Base-by-base conservation (phyloP, 2,329 filamentous ascomycete genomes). In the Apiospora pterosperma region DNA sequence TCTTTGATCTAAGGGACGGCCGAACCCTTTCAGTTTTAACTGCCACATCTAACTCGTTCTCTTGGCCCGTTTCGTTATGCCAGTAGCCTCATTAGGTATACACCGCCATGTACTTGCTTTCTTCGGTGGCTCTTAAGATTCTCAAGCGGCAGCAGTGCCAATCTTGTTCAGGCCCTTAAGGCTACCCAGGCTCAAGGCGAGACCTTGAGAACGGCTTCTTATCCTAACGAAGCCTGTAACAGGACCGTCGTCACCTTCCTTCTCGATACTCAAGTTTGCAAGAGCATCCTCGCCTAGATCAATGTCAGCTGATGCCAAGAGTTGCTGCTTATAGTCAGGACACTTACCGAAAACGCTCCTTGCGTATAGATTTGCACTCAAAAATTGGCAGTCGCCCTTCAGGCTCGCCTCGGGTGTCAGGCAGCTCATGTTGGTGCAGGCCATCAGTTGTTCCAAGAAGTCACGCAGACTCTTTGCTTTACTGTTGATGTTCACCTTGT, bases 401-500 rank as follows among this genome's bases (percentile, higher is more conserved):
- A 99, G 86, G 66, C 93, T 97, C 28, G 95, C 96, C 75, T 98
- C 96, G 3, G 96, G 96, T 7, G 96, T 99, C 73, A 99, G 81
- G 78, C 96, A 99, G 77, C 90, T 96, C 96, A 99, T 99, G 80
- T 99, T 98, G 63, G 96, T 99, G 77, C 92, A 95, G 67, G 93
- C 93, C 96, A 98, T 98, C 66, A 99, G 83, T 76, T 97, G 91
- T 71, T 92, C 90, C 69, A 99, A 82, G 87, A 99, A 99, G 23
- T 96, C 93, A 61, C 95, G 88, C 67, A 99, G 84, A 34, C 88
- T 91, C 83, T 95, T 97, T 70, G 92, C 93, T 84, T 97, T 98
- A 69, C 92, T 96, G 81, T 97, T 97, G 82, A 99, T 98, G 82
- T 99, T 99, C 79, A 99, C 95, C 87, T 99, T 99, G 83, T 99